Evolutionary conservation across 305 asterid species (phyloP).

Genomic region (Fraxinus greggii): DNA sequence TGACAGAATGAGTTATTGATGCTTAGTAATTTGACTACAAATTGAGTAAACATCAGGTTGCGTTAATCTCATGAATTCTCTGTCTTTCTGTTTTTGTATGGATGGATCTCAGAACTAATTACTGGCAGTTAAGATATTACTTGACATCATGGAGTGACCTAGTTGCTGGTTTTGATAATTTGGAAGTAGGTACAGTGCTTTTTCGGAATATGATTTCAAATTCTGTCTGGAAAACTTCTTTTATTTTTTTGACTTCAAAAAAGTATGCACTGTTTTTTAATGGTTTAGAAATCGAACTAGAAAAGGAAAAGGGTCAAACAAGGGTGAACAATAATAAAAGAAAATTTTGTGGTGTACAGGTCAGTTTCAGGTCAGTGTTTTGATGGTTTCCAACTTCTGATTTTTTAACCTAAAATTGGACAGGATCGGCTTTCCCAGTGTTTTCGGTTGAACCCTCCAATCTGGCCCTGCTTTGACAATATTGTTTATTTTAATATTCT

Average conservation of each 20-base stretch:
- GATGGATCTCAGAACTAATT: not conserved
- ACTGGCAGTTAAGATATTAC: not conserved
- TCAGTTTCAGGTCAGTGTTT: not conserved
- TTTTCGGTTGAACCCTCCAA: not conserved
- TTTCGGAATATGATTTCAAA: not conserved
- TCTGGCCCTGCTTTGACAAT: not conserved
- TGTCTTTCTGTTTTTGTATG: not conserved
- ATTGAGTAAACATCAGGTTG: not conserved
- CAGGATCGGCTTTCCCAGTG: not conserved
- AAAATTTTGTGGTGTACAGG: not conserved
- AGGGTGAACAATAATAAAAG: not conserved
- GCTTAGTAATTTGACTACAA: not conserved
- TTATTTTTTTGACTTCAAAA: conserved; percentile 19
- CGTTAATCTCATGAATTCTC: not conserved
- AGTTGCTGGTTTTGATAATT: conserved; percentile 9
- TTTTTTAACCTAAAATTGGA: not conserved
- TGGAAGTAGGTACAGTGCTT: not conserved
- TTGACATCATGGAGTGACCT: not conserved
- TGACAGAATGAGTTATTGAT: not conserved
- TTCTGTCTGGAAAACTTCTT: not conserved
- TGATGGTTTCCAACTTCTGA: not conserved
- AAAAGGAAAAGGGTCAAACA: not conserved
- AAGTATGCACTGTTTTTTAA: not conserved
- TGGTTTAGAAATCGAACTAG: not conserved
- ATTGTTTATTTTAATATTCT: not conserved